A percentile compares a stretch with the other conserved stretches of the same genome.
phyloP scores from a whole-genome alignment of 352 stramenopile species.

The Poterioochromonas sp. region DNA sequence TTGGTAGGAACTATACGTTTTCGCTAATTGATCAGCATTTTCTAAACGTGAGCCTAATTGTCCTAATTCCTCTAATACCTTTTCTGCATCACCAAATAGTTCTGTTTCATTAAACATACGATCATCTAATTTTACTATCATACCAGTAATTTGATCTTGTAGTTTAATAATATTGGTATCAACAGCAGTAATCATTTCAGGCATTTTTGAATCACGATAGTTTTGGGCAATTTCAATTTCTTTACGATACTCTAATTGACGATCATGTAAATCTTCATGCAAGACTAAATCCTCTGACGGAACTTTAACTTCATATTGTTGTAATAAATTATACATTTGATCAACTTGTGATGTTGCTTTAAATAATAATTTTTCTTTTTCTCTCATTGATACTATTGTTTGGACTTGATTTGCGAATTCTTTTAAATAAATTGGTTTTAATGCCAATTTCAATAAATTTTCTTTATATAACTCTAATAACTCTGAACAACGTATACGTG shows the following conservation, averaged over 20 bases:
- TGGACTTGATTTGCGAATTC: slow-evolving; percentile 73
- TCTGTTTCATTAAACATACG: slow-evolving; percentile 72
- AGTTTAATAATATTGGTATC: slow-evolving; percentile 81
- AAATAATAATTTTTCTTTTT: slow-evolving; percentile 11
- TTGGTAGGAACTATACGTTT: slow-evolving; percentile 82
- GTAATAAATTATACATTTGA: slow-evolving; percentile 78
- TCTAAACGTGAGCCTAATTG: slow-evolving; percentile 64
- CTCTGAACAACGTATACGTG: slow-evolving; percentile 34
- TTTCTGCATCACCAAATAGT: slow-evolving; percentile 67
- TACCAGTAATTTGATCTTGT: slow-evolving; percentile 60
- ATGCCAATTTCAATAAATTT: slow-evolving; percentile 64
- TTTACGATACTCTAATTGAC: slow-evolving; percentile 64
- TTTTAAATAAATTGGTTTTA: slow-evolving; percentile 72
- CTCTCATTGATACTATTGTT: not conserved
- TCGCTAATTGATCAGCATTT: slow-evolving; percentile 69
- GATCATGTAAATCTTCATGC: slow-evolving; percentile 56
- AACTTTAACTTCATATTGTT: slow-evolving; percentile 77
- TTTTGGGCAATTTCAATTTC: slow-evolving; percentile 67
- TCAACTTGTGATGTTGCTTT: slow-evolving; percentile 51
- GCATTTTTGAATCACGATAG: slow-evolving; percentile 68
- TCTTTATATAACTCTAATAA: slow-evolving; percentile 68
- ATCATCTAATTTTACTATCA: slow-evolving; percentile 64
- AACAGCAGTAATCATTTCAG: slow-evolving; percentile 78
- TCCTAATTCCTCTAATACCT: slow-evolving; percentile 67
- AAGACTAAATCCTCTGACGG: slow-evolving; percentile 83